Base-by-base conservation (phyloP, 495 filamentous ascomycete species). In the Cryomyces minteri region DNA sequence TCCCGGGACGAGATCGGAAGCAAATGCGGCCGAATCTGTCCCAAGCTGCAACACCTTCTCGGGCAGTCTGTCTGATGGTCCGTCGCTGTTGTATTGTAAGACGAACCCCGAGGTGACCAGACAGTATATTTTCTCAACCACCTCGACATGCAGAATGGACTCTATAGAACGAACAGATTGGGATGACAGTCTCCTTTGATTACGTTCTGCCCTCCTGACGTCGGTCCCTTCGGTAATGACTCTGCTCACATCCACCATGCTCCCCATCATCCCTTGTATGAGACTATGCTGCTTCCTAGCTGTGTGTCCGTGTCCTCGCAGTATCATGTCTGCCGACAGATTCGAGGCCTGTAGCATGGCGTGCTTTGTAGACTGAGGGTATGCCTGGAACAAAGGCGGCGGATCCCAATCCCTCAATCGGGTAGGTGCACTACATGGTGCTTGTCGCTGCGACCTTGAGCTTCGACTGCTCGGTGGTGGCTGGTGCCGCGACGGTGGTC, bases 1-100 rank as follows among this genome's bases (percentile, higher is more conserved):
- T 28, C 90, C 90, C 0, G 88, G 86, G 49, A 98, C 90, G 4
- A 81, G 74, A 61, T 98, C 90, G 52, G 79, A 94, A 0, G 82
- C 90, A 65, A 93, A 98, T 14, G 90, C 90, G 9, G 86, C 86
- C 5, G 90, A 94, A 12, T 84, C 74, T 47, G 80, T 80, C 1
- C 81, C 82, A 29, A 98, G 66, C 33, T 82, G 79, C 52, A 96
- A 64, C 53, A 90, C 72, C 62, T 82, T 88, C 62, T 98, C 90
- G 0, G 90, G 90, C 0, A 85, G 54, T 40, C 90, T 70, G 56
- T 94, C 80, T 55, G 77, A 78, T 34, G 76, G 66, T 4, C 90
- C 92, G 12, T 83, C 75, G 7, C 79, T 86, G 7, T 84, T 57
- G 60, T 95, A 98, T 54, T 95, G 87, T 43, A 98, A 67, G 34